phyloP scores from a whole-genome alignment of 768 basidiomycete species.

The Hemileccinum rubropunctum region DNA sequence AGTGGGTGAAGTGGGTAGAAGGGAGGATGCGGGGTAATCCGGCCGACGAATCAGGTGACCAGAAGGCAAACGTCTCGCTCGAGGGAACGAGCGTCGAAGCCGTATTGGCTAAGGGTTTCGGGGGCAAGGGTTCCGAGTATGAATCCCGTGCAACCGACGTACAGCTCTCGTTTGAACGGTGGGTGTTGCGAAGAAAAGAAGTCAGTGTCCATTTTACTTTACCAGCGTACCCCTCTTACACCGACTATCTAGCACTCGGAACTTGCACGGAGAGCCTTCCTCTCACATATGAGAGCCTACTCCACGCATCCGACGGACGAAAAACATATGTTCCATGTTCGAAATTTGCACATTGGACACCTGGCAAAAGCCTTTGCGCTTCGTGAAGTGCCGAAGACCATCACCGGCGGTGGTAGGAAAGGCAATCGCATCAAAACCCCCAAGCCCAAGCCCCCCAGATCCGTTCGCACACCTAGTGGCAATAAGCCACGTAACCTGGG shows the following conservation, averaged over 20 bases:
- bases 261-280: conserved; percentile 80
- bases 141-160: conserved; percentile 93
- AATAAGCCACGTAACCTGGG: conserved; percentile 36
- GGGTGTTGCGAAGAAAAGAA: conserved; percentile 74
- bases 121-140: conserved; percentile 75
- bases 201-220: conserved; percentile 41
- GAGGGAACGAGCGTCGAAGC: conserved; percentile 62
- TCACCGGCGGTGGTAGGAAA: conserved; percentile 30
- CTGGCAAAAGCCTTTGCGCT: conserved; percentile 89
- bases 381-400: conserved; percentile 69
- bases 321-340: conserved; percentile 96
- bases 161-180: conserved; percentile 91
- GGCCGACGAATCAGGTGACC: conserved; percentile 23
- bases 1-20: conserved; percentile 92
- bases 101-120: conserved; percentile 79
- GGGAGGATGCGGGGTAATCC: conserved; percentile 66
- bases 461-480: conserved; percentile 16
- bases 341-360: conserved; percentile 92
- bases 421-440: not conserved
- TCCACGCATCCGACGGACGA: conserved; percentile 95
- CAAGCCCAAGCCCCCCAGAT: conserved; percentile 4
- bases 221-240: conserved; percentile 3
- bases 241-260: conserved; percentile 58
- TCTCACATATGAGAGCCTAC: conserved; percentile 93
- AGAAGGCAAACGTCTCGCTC: conserved; percentile 47